These are phyloP conservation scores for Mediolabrus comicus DNA, from an alignment of 108 stramenopile species.

Conservation along the genomic window DNA sequence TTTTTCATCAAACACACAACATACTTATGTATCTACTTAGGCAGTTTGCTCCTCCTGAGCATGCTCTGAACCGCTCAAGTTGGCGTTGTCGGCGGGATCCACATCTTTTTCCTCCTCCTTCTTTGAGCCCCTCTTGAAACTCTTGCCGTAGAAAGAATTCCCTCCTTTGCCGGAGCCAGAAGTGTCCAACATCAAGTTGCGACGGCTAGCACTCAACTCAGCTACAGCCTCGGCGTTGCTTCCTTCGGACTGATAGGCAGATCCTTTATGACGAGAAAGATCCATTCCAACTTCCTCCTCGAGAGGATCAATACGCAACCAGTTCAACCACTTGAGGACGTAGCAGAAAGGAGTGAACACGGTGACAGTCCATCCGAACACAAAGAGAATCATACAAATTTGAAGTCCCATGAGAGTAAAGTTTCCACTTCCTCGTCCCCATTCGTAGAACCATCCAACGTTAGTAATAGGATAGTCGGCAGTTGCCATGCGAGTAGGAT, in stretches of 20 bases:
- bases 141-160: not conserved
- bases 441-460: conserved; percentile 58
- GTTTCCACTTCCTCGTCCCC: conserved; percentile 57
- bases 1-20: not conserved
- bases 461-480: conserved; percentile 16
- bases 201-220: conserved; percentile 61
- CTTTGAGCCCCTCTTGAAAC: not conserved
- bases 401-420: conserved; percentile 73
- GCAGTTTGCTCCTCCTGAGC: not conserved
- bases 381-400: conserved; percentile 63
- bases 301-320: conserved; percentile 85
- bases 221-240: conserved; percentile 63
- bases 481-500: conserved; percentile 15
- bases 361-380: conserved; percentile 76
- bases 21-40: not conserved
- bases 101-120: not conserved
- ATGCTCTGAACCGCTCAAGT: not conserved
- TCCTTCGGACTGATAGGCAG: conserved; percentile 68
- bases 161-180: not conserved
- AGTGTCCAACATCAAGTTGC: conserved; percentile 16
- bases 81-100: not conserved
- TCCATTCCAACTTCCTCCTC: conserved; percentile 86
- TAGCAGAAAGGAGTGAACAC: conserved; percentile 83
- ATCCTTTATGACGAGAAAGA: conserved; percentile 80
- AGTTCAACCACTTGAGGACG: conserved; percentile 59